These are phyloP conservation scores for Rhodotorula paludigena DNA, from an alignment of 768 basidiomycete genomes.

Conservation along the genomic window DNA sequence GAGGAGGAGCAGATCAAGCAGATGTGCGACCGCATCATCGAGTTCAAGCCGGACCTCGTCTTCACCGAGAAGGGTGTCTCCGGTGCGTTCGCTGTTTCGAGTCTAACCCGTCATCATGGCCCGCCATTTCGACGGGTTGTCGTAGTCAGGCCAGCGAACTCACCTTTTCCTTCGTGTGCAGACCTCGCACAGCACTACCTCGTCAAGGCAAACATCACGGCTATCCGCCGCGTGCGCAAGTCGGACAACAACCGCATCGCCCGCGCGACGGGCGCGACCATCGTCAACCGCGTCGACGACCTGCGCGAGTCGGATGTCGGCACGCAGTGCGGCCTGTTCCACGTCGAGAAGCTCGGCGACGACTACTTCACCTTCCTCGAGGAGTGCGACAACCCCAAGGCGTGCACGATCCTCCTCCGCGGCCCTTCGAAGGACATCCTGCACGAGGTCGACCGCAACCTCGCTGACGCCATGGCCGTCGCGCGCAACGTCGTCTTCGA, in stretches of 20 bases:
- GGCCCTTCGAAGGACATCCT: constrained; percentile 97
- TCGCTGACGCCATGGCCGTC: constrained; percentile 95
- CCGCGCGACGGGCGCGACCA: constrained; percentile 87
- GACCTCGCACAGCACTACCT: constrained; percentile 92
- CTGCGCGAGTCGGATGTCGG: constrained; percentile 87
- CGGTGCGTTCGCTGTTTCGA: constrained; percentile 55
- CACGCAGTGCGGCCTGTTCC: constrained; percentile 88
- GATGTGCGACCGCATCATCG: constrained; percentile 75
- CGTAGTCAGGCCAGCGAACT: too few species aligned
- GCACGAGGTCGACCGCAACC: constrained; percentile 95
- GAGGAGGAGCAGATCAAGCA: constrained; percentile 95
- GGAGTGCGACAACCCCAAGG: constrained; percentile 84
- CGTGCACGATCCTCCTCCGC: constrained; percentile 94
- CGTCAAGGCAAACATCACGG: constrained; percentile 79
- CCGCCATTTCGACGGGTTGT: too few species aligned
- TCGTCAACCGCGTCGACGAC: constrained; percentile 94
- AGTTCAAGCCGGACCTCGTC: constrained; percentile 90
- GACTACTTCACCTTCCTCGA: constrained; percentile 98
- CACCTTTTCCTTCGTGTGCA: too few species aligned
- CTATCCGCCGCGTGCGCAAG: constrained; percentile 93
- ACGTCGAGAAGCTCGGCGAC: constrained; percentile 95
- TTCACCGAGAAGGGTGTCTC: constrained; percentile 98
- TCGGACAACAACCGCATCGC: constrained; percentile 99
- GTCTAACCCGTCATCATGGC: background rate
- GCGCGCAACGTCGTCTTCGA: constrained; percentile 96